Evolutionary conservation across 2,329 filamentous ascomycete genomes (phyloP), one percentile per base, ranked within the genome.

Genomic region (Apiospora malaysiana): DNA sequence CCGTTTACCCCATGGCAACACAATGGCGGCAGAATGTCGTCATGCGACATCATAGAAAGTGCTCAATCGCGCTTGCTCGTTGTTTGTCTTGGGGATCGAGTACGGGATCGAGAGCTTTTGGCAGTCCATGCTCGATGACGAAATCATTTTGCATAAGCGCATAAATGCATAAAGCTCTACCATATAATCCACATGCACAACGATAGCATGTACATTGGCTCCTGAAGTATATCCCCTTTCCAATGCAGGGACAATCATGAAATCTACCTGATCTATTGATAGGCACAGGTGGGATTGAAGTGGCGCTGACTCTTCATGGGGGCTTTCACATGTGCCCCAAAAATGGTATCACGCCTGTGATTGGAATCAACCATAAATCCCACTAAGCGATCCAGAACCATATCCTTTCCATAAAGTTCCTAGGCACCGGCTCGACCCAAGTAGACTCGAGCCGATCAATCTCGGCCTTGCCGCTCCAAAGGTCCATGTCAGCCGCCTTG

Each of bases 381-480:
- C 45, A 42, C 72, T 32, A 84, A 14, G 81, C 81, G 71, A 83
- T 79, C 82, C 82, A 83, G 63, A 82, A 82, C 81, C 82, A 83
- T 1, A 83, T 77, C 66, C 79, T 79, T 76, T 83, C 79, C 23
- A 82, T 70, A 71, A 82, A 79, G 69, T 83, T 84, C 51, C 77
- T 75, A 9, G 82, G 82, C 71, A 78, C 76, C 0, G 73, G 72
- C 49, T 81, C 79, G 18, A 76, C 76, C 82, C 82, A 83, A 2
- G 78, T 80, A 4, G 78, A 77, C 71, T 83, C 81, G 14, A 83
- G 71, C 0, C 78, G 70, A 72, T 83, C 81, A 71, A 83, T 76
- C 72, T 83, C 81, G 0, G 78, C 79, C 74, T 82, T 83, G 3
- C 82, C 82, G 21, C 80, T 82, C 82, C 82, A 83, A 0, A 83